A percentile compares a stretch with the other conserved stretches of the same genome.
phyloP scores from a whole-genome alignment of 495 filamentous ascomycete species.

The Halenospora varia region DNA sequence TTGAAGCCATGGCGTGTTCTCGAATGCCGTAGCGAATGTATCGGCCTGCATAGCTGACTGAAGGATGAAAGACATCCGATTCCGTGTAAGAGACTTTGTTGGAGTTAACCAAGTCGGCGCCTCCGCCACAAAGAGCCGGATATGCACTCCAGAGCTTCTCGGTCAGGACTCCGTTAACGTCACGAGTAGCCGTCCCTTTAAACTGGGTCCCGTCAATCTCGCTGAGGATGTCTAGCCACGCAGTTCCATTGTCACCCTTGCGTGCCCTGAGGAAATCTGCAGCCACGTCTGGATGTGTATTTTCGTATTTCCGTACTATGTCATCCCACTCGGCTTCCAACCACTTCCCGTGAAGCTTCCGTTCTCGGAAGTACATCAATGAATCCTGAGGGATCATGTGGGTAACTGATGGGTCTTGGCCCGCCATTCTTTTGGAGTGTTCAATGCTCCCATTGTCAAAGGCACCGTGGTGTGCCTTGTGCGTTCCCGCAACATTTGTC shows the following conservation, averaged over 20 bases:
- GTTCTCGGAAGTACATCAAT: slow-evolving; percentile 42
- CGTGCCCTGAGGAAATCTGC: too few relatives aligned
- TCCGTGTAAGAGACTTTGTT: slow-evolving; percentile 51
- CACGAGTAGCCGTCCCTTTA: slow-evolving; percentile 42
- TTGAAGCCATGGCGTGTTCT: slow-evolving; percentile 50
- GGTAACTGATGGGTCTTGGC: slow-evolving; percentile 39
- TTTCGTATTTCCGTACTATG: slow-evolving; percentile 36
- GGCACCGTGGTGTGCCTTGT: slow-evolving; percentile 48
- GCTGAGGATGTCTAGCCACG: too few relatives aligned
- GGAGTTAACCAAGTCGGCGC: slow-evolving; percentile 53
- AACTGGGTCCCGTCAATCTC: slow-evolving; percentile 41
- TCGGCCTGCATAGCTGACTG: slow-evolving; percentile 31
- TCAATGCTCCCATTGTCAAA: slow-evolving; percentile 41
- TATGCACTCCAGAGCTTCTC: slow-evolving; percentile 43
- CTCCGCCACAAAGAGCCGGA: slow-evolving; percentile 50
- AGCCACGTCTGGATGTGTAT: too few relatives aligned
- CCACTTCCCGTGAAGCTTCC: slow-evolving; percentile 32
- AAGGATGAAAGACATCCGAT: slow-evolving; percentile 42
- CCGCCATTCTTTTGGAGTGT: slow-evolving; percentile 41
- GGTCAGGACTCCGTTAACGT: slow-evolving; percentile 44
- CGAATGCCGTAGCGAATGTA: slow-evolving; percentile 53
- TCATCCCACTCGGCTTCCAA: slow-evolving; percentile 42
- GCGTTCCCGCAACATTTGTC: slow-evolving; percentile 44
- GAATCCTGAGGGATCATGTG: slow-evolving; percentile 44
- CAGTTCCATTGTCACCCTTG: too few relatives aligned